Conservation (phyloP, 2,329 filamentous ascomycete species). For the Paecilomyces formosus region DNA sequence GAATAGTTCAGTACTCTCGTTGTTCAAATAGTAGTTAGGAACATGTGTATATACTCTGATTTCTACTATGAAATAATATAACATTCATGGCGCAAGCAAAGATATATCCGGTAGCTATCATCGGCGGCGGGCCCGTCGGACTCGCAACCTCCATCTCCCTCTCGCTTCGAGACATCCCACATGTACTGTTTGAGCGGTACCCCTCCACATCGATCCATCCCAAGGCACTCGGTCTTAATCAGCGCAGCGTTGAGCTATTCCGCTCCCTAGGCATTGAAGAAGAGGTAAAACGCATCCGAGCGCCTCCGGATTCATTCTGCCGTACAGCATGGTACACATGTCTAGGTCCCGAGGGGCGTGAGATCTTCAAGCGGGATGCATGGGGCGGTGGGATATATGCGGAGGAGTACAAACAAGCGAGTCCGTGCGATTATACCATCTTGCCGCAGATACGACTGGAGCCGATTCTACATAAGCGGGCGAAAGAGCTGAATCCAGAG, state of each 20-base stretch:
- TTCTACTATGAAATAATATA: not conserved
- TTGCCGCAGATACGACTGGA: slow-evolving; percentile 31
- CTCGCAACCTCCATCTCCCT: slow-evolving; percentile 23
- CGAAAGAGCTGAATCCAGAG: slow-evolving; percentile 20
- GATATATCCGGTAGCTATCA: slow-evolving; percentile 14
- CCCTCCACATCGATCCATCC: slow-evolving; percentile 24
- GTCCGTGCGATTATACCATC: slow-evolving; percentile 20
- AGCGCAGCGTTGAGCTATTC: slow-evolving; percentile 8
- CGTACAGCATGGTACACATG: slow-evolving; percentile 15
- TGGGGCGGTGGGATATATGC: slow-evolving; percentile 20
- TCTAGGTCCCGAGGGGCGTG: slow-evolving; percentile 18
- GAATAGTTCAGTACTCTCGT: too few relatives aligned
- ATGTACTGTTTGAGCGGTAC: slow-evolving; percentile 24
- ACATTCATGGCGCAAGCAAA: not conserved
- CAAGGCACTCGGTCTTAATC: slow-evolving; percentile 24
- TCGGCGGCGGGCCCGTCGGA: slow-evolving; percentile 24
- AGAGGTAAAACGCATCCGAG: not conserved
- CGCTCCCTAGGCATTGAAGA: not conserved
- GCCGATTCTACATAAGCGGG: slow-evolving; percentile 22
- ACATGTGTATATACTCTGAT: too few relatives aligned
- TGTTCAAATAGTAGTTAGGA: too few relatives aligned
- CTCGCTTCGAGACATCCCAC: slow-evolving; percentile 17
- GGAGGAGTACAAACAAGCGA: slow-evolving; percentile 15
- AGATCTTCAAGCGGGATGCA: slow-evolving; percentile 20
- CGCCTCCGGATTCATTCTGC: not conserved